Evolutionary conservation across 805 yeast species (phyloP).

Genomic region (Yamadazyma laniorum): DNA sequence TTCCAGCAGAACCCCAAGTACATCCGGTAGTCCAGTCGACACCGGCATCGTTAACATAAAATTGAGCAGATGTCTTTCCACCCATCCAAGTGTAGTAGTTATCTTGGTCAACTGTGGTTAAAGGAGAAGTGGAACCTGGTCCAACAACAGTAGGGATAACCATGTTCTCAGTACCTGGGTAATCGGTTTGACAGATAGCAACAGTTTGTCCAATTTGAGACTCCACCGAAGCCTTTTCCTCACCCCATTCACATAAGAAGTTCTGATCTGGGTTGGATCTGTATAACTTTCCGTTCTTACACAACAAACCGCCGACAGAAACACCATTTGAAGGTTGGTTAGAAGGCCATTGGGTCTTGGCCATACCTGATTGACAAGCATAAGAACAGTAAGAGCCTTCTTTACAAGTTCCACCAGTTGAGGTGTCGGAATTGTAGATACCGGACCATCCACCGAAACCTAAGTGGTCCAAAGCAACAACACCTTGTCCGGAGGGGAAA

Average conservation of each 20-base stretch:
- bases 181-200: constrained; percentile 74
- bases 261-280: constrained; percentile 51
- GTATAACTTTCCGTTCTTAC: constrained; percentile 62
- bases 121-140: constrained; percentile 49
- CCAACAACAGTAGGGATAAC: constrained; percentile 64
- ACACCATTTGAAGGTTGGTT: constrained; percentile 66
- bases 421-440: constrained; percentile 47
- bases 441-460: constrained; percentile 46
- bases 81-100: constrained; percentile 64
- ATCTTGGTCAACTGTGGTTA: constrained; percentile 60
- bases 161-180: constrained; percentile 83
- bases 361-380: constrained; percentile 78
- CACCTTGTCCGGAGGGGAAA: constrained; percentile 78
- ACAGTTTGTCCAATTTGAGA: constrained; percentile 51
- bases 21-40: constrained; percentile 65
- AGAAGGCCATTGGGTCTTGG: constrained; percentile 78
- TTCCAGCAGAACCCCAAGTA: constrained; percentile 61
- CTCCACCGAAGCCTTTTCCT: constrained; percentile 51
- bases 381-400: constrained; percentile 75
- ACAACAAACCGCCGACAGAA: constrained; percentile 68
- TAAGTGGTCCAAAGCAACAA: constrained; percentile 46
- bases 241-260: constrained; percentile 67
- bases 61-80: constrained; percentile 65
- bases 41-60: constrained; percentile 76
- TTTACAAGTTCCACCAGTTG: constrained; percentile 44